Percentiles rank a stretch among this genome's conserved stretches.
phyloP scores from a whole-genome alignment of 352 stramenopile genomes.

The Phytophthora vignae region DNA sequence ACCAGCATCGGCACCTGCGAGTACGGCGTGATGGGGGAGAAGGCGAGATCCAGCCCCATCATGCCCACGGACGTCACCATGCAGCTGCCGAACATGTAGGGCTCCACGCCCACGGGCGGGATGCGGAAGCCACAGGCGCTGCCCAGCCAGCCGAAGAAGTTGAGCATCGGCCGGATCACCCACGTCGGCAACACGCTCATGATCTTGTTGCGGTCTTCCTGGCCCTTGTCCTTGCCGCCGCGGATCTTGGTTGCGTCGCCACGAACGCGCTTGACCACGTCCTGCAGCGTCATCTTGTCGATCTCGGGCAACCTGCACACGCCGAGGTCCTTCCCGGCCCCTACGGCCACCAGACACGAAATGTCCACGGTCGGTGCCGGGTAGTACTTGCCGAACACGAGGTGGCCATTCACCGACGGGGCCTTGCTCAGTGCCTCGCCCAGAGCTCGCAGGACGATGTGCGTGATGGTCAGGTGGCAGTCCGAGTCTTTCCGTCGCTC shows the following conservation, averaged over 20 bases:
- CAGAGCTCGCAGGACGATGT: slow-evolving; percentile 70
- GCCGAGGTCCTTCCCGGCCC: slow-evolving; percentile 66
- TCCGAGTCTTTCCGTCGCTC: slow-evolving; percentile 55
- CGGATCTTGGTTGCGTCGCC: slow-evolving; percentile 63
- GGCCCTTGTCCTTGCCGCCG: slow-evolving; percentile 61
- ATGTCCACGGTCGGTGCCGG: slow-evolving; percentile 67
- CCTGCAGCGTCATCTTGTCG: slow-evolving; percentile 68
- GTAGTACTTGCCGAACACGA: slow-evolving; percentile 79
- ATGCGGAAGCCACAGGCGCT: slow-evolving; percentile 65
- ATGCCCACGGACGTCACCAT: slow-evolving; percentile 81
- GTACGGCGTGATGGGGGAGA: slow-evolving; percentile 71
- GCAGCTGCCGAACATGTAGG: slow-evolving; percentile 76
- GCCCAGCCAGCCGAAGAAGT: slow-evolving; percentile 72
- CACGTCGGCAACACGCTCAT: slow-evolving; percentile 65
- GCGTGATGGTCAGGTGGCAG: slow-evolving; percentile 72
- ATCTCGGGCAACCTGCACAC: slow-evolving; percentile 54
- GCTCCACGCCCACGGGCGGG: slow-evolving; percentile 60
- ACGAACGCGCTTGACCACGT: slow-evolving; percentile 54
- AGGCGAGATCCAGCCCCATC: slow-evolving; percentile 76
- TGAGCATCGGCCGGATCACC: slow-evolving; percentile 59
- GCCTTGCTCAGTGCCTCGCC: slow-evolving; percentile 57
- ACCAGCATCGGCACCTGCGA: slow-evolving; percentile 73
- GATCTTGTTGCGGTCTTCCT: slow-evolving; percentile 72
- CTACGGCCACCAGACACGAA: slow-evolving; percentile 70
- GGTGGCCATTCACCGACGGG: slow-evolving; percentile 75